Conservation (phyloP, 352 stramenopile species). For the Phytophthora foliorum region DNA sequence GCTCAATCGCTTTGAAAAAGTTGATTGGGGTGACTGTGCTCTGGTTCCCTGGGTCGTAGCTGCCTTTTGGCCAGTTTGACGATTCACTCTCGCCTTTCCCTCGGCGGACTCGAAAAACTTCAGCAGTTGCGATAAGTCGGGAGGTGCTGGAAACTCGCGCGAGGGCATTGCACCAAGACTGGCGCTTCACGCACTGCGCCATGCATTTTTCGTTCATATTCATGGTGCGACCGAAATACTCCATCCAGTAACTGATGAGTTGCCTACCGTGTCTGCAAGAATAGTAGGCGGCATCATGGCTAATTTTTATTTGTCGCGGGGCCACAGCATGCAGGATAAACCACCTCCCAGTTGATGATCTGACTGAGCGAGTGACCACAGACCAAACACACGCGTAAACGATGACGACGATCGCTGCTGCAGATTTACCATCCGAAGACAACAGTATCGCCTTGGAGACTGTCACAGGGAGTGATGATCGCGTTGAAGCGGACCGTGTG, state of each 20-base stretch:
- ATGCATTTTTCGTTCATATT: neutral
- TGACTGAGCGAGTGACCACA: conserved; percentile 1
- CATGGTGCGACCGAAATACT: conserved; percentile 25
- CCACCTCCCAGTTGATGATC: conserved; percentile 15
- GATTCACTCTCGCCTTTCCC: conserved; percentile 31
- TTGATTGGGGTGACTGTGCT: conserved; percentile 1
- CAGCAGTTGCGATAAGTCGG: conserved; percentile 58
- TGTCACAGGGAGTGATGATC: conserved; percentile 27
- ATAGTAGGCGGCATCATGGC: conserved; percentile 14
- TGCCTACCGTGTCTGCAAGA: conserved; percentile 19
- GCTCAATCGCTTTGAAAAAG: conserved; percentile 12
- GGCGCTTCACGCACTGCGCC: conserved; percentile 6
- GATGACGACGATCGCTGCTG: conserved; percentile 11
- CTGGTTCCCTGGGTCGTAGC: conserved; percentile 4
- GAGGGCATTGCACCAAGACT: conserved; percentile 23
- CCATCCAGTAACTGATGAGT: conserved; percentile 23
- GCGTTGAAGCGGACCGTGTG: conserved; percentile 36
- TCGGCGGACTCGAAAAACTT: conserved; percentile 52
- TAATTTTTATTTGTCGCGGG: conserved; percentile 19
- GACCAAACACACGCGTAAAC: neutral
- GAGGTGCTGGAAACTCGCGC: conserved; percentile 46
- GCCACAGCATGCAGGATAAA: conserved; percentile 7
- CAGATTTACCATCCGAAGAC: conserved; percentile 15
- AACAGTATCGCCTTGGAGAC: conserved; percentile 8
- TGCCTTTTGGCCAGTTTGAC: conserved; percentile 11